phyloP scores from a whole-genome alignment of 441 rosid species.

The Dalechampia spathulata region DNA sequence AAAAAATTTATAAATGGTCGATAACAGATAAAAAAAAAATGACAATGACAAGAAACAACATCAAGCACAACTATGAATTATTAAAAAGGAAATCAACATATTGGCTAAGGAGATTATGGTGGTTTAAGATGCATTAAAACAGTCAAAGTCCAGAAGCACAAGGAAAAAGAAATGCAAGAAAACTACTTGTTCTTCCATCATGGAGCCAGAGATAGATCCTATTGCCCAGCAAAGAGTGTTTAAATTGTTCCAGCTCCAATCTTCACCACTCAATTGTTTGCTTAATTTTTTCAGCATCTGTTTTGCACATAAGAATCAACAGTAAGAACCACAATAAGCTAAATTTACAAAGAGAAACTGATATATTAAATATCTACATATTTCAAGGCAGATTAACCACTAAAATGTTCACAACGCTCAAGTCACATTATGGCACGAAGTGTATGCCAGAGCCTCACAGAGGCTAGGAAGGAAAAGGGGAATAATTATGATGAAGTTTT shows the following conservation, averaged over 20 bases:
- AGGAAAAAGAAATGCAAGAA: not conserved
- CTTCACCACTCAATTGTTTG: slow-evolving; percentile 96
- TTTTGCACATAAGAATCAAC: slow-evolving; percentile 10
- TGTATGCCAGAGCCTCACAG: no score
- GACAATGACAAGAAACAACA: not conserved
- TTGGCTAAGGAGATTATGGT: no score
- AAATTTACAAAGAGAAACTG: not conserved
- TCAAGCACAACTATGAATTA: not conserved
- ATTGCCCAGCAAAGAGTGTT: slow-evolving; percentile 99
- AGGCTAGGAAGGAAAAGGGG: no score
- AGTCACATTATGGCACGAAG: no score
- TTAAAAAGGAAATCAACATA: no score
- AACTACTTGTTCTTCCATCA: slow-evolving; percentile 97
- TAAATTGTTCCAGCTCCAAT: slow-evolving; percentile 97
- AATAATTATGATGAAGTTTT: no score
- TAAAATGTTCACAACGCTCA: not conserved
- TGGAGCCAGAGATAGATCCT: slow-evolving; percentile 99
- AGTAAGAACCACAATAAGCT: slow-evolving; percentile 2
- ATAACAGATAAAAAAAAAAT: not conserved
- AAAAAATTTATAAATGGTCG: no score
- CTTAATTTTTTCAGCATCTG: slow-evolving; percentile 96
- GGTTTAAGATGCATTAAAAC: no score
- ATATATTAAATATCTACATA: no score
- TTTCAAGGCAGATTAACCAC: not conserved
- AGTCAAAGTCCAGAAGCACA: not conserved